These are phyloP conservation scores for Scheffersomyces insectosa DNA, from an alignment of 1,139 yeast genomes.

Conservation along the genomic window DNA sequence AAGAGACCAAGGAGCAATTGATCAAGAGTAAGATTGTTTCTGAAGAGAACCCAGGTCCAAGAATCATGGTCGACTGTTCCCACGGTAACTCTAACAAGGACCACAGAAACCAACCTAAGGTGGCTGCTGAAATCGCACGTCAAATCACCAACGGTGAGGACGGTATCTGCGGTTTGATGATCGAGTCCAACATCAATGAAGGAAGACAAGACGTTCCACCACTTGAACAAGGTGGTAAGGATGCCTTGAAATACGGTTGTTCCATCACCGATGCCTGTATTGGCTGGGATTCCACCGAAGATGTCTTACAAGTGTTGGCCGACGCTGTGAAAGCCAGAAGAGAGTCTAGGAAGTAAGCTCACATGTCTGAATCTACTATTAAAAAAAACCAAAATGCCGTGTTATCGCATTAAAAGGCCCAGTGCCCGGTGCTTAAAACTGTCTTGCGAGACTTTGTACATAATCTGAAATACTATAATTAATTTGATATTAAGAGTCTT, in stretches of 20 bases:
- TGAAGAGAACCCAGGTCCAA: conserved; percentile 49
- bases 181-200: conserved; percentile 86
- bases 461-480: too few species aligned
- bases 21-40: conserved; percentile 55
- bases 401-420: too few species aligned
- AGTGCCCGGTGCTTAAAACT: too few species aligned
- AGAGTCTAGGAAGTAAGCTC: conserved; percentile 17
- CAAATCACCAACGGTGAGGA: conserved; percentile 79
- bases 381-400: too few species aligned
- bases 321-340: conserved; percentile 82
- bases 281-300: conserved; percentile 80
- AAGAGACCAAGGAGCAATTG: conserved; percentile 66
- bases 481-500: too few species aligned
- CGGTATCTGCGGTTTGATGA: conserved; percentile 90
- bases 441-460: too few species aligned
- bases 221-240: conserved; percentile 65
- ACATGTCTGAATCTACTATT: too few species aligned
- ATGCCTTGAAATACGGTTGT: conserved; percentile 78
- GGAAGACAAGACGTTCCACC: conserved; percentile 93
- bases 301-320: conserved; percentile 69
- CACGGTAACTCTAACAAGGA: conserved; percentile 96
- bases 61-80: conserved; percentile 96
- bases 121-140: conserved; percentile 75
- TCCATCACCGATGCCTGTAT: conserved; percentile 97
- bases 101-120: conserved; percentile 92